Evolutionary conservation across 169 alveolate species (phyloP).

Genomic region (Cryptosporidium meleagridis): DNA sequence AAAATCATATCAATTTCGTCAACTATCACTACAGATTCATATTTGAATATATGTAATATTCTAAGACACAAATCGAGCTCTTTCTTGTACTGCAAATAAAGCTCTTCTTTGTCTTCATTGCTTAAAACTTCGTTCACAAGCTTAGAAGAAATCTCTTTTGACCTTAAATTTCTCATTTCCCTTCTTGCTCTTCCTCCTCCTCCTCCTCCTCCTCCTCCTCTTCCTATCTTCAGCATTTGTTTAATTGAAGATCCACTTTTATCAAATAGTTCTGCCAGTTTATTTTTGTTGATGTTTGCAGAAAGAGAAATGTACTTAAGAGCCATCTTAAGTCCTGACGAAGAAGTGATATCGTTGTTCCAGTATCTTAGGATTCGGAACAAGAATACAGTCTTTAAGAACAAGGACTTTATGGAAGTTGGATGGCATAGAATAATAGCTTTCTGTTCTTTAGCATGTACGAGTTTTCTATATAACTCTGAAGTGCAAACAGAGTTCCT

Average conservation of each 20-base stretch:
- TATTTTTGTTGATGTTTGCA: constrained; percentile 20
- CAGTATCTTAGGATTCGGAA: constrained; percentile 77
- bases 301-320: constrained; percentile 21
- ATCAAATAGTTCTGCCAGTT: neutral
- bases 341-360: constrained; percentile 27
- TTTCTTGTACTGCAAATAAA: constrained; percentile 73
- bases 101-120: constrained; percentile 40
- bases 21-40: constrained; percentile 84
- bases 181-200: neutral
- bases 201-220: too few species aligned
- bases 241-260: constrained; percentile 12
- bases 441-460: constrained; percentile 87
- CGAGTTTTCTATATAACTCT: constrained; percentile 83
- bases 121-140: neutral
- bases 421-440: constrained; percentile 90
- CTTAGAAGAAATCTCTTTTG: neutral
- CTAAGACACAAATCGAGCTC: constrained; percentile 81
- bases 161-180: neutral
- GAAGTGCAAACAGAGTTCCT: constrained; percentile 85
- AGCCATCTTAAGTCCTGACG: constrained; percentile 59
- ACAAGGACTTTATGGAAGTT: constrained; percentile 87
- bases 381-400: constrained; percentile 85
- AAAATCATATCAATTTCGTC: constrained; percentile 91
- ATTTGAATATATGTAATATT: constrained; percentile 81
- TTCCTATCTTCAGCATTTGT: neutral